Percentiles rank a stretch among this genome's conserved stretches.
Conservation (phyloP, 2,329 filamentous ascomycete species). For the Dendryphion nanum region DNA sequence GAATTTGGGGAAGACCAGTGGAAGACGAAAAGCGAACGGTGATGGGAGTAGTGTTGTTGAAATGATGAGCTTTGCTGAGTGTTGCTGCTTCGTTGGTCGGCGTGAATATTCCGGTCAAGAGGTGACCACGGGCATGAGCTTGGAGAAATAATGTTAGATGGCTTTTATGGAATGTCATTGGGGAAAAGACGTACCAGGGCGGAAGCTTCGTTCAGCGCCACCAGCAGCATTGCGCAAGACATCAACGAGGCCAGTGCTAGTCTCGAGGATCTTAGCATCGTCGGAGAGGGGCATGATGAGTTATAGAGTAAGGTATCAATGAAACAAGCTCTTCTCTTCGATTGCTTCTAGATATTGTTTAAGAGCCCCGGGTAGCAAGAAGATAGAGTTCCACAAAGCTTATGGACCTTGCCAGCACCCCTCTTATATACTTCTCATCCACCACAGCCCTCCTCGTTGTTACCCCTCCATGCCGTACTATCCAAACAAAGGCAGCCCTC, state of each 20-base stretch:
- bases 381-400: too few relatives aligned
- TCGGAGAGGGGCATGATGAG: constrained; percentile 31
- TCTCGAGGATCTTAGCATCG: constrained; percentile 23
- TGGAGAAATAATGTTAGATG: constrained; percentile 5
- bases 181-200: constrained; percentile 23
- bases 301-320: neutral
- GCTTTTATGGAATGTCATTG: neutral
- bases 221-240: constrained; percentile 24
- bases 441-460: too few relatives aligned
- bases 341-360: too few relatives aligned
- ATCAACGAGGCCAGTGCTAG: constrained; percentile 26
- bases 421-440: too few relatives aligned
- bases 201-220: constrained; percentile 20
- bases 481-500: too few relatives aligned
- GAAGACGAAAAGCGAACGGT: constrained; percentile 53
- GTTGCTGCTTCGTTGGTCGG: constrained; percentile 45
- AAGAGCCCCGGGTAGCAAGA: too few relatives aligned
- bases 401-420: too few relatives aligned
- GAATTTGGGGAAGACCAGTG: constrained; percentile 51
- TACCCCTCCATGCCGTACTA: too few relatives aligned
- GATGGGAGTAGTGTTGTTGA: constrained; percentile 47
- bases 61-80: constrained; percentile 51
- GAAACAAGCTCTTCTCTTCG: neutral
- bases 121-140: constrained; percentile 57
- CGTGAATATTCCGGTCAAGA: constrained; percentile 54